Evolutionary conservation across 192 early-diverging fungal species (phyloP).

Genomic region (Entomortierella lignicola): DNA sequence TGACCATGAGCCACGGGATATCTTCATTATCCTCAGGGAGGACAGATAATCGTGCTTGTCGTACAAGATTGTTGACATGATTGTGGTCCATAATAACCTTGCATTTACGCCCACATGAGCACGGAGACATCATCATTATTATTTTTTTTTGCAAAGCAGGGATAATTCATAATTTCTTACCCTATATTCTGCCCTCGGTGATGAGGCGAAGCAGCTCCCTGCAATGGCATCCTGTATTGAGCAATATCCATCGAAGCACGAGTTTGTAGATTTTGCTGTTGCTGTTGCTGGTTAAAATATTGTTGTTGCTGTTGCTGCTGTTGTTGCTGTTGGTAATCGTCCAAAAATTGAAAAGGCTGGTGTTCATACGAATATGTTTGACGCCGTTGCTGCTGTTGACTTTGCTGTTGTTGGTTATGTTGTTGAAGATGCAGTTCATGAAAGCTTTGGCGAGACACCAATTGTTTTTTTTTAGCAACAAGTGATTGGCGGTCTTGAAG

Average conservation of each 20-base stretch:
- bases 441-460: constrained; percentile 4
- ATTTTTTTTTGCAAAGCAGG: background rate
- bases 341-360: constrained; percentile 9
- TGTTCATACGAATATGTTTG: constrained; percentile 20
- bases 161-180: constrained; percentile 16
- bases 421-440: constrained; percentile 17
- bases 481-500: constrained; percentile 16
- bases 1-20: background rate
- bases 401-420: constrained; percentile 19
- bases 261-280: constrained; percentile 22
- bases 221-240: constrained; percentile 15
- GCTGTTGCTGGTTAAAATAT: constrained; percentile 20
- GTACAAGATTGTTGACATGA: background rate
- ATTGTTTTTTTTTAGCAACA: constrained; percentile 7
- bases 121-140: background rate
- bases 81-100: background rate
- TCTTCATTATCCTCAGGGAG: background rate
- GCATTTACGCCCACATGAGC: constrained; percentile 9
- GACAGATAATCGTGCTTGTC: background rate
- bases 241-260: constrained; percentile 15
- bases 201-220: constrained; percentile 19
- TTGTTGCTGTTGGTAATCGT: constrained; percentile 25
- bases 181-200: constrained; percentile 34
- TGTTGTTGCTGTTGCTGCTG: constrained; percentile 24
- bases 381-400: constrained; percentile 26